Percentiles rank a stretch among this genome's conserved stretches.
Evolutionary conservation across 2,329 filamentous ascomycete genomes (phyloP).

Genomic region (Colletotrichum siamense): DNA sequence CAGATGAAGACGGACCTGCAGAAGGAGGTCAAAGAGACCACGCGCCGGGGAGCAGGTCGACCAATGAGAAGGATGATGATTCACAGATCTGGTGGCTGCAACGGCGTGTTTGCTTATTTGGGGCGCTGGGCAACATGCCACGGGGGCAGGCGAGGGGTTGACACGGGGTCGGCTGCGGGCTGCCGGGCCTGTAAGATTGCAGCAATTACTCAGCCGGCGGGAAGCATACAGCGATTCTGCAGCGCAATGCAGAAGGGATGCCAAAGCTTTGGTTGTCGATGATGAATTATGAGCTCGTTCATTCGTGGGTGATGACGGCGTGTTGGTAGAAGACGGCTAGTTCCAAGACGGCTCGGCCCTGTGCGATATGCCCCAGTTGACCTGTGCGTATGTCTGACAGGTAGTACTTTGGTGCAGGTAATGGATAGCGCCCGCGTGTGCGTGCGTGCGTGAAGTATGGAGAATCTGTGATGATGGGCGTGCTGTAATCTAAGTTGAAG

Average conservation of each 20-base stretch:
- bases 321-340: constrained; percentile 5
- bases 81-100: constrained; percentile 22
- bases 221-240: constrained; percentile 1
- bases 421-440: background rate
- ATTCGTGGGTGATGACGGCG: constrained; percentile 22
- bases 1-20: constrained; percentile 19
- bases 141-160: constrained; percentile 11
- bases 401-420: background rate
- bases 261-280: constrained; percentile 17
- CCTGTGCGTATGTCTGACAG: constrained; percentile 16
- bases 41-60: background rate
- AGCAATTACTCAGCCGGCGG: constrained; percentile 30
- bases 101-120: constrained; percentile 4
- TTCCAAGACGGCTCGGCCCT: constrained; percentile 15
- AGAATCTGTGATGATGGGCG: background rate
- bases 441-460: background rate
- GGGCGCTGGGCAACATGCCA: constrained; percentile 9
- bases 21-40: constrained; percentile 12
- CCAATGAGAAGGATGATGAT: constrained; percentile 23
- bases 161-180: constrained; percentile 11
- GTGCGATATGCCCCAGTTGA: background rate
- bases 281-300: constrained; percentile 23
- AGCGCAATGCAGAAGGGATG: constrained; percentile 6
- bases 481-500: background rate
- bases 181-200: constrained; percentile 27